Base-by-base conservation (phyloP, 306 rosid genomes). In the Rosa persica region DNA sequence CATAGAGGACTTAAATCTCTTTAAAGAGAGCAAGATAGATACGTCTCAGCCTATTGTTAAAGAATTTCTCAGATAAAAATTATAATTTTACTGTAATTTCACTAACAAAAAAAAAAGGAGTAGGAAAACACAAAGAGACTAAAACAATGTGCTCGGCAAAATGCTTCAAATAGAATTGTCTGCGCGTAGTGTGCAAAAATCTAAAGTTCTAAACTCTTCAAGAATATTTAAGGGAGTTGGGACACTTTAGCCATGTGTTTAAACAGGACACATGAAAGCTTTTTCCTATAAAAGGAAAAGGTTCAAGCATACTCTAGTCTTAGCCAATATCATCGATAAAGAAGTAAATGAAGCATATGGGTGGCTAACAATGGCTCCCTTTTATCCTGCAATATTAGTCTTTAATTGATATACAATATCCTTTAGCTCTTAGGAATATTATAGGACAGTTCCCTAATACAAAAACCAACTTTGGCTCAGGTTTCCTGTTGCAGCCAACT, bases 191-290 rank as follows among this genome's bases (percentile, higher is more conserved):
- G 43, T 64, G 22, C 12, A 64, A 30, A 62, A 54, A 8, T 30
- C 34, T 30, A 30, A 62, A 52, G 6, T 17, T 62, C 68, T 30
- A 5, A 27, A 67, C 72, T 68, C 17, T 68, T 15, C 38, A 42
- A 42, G 13, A 40, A 42, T 2, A 20, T 68, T 46, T 39, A 42
- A 43, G 22, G 72, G 73, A 23, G 25, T 64, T 34, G n/a, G 69
- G 44, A 22, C 12, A 67, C 47, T 48, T 39, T 8, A 20, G 47
- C 71, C 62, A 38, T 67, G 71, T 67, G 47, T 16, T 19, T 39
- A 20, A 39, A 73, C 77, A 73, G n/a, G 67, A 55, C 49, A 57
- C n/a, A 39, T n/a, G 30, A 55, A 57, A 25, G 20, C 67, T 22
- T 55, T 55, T 22, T 39, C 54, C 22, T 55, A 7, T 38, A 72